Conservation (phyloP, 495 filamentous ascomycete genomes). For the Delitschia confertaspora region DNA sequence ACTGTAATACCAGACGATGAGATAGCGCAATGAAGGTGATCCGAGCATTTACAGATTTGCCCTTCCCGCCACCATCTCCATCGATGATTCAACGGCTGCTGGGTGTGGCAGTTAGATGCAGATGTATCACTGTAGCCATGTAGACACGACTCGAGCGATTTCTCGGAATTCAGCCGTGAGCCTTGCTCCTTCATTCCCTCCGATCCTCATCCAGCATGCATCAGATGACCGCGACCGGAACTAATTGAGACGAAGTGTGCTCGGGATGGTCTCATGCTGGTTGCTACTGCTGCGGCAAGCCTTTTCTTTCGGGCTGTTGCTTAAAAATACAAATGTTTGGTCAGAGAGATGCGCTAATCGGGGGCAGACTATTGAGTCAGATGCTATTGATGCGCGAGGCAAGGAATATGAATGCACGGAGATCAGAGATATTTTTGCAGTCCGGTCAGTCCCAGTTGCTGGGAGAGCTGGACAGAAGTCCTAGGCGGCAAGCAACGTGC, state of each 20-base stretch:
- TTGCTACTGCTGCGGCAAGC: slow-evolving; percentile 18
- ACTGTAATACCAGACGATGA: slow-evolving; percentile 20
- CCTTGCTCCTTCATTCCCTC: slow-evolving; percentile 3
- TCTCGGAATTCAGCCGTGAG: slow-evolving; percentile 2
- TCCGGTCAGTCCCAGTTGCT: slow-evolving; percentile 17
- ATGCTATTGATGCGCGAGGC: slow-evolving; percentile 1
- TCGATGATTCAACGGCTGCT: slow-evolving; percentile 22
- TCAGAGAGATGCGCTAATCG: slow-evolving; percentile 8
- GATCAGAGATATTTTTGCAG: background rate
- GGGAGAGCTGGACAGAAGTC: slow-evolving; percentile 3
- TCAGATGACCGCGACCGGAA: slow-evolving; percentile 23
- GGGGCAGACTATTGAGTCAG: slow-evolving; percentile 11
- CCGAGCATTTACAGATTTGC: slow-evolving; percentile 10
- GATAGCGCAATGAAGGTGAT: slow-evolving; percentile 4
- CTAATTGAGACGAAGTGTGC: slow-evolving; percentile 1
- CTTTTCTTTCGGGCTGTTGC: slow-evolving; percentile 15
- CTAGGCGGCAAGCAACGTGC: too few relatives aligned
- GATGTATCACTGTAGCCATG: background rate
- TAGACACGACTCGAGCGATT: background rate
- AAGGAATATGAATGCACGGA: slow-evolving; percentile 22
- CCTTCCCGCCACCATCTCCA: slow-evolving; percentile 25
- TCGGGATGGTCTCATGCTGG: slow-evolving; percentile 20
- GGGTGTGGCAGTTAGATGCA: slow-evolving; percentile 11
- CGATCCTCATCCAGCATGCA: slow-evolving; percentile 6
- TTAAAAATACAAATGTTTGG: slow-evolving; percentile 1